Evolutionary conservation across 257 asterid species (phyloP), one percentile per base, ranked within the genome.

Genomic region (Schizonepeta tenuifolia): DNA sequence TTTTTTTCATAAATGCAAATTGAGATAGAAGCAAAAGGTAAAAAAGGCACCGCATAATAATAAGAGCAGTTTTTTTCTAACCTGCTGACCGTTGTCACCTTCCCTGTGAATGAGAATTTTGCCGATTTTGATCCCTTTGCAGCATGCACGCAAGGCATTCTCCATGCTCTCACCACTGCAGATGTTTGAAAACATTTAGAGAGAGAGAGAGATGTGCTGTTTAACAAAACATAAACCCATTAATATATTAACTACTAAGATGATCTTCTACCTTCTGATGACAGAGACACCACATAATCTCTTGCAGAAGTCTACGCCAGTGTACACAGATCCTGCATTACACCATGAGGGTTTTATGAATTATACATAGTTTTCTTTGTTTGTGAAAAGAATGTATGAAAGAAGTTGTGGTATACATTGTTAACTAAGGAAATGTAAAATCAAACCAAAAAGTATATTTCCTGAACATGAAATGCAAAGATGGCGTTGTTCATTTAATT

Each of bases 51-150:
- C 15, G 8, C 5, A 17, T 26, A 35, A 68, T 78, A 40, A 70
- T 5, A 2, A 17, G 66, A 63, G 56, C 26, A 41, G 76, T 12
- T 38, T 53, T 55, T 41, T 21, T 60, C 82, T 35, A 63, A 90
- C 99, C 89, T 95, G 93, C 76, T 92, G 95, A 36, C 99, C 99
- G 3, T 95, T 95, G 69, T 92, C 99, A 18, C 99, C 99, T 74
- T 95, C 97, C 76, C 99, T 83, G 65, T 95, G 99, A 41, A 95
- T 95, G 53, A 95, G 92, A 81, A 95, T 95, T 86, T 95, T 95
- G 71, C 99, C 99, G 21, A 95, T 95, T 79, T 95, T 95, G 70
- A 95, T 95, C 61, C 99, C 99, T 80, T 95, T 95, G 81, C 99
- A 95, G 66, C 99, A 95, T 71, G 99, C 99, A 55, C 99, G 90